phyloP scores from a whole-genome alignment of 139 green algal genomes.

The Closterium sp. region DNA sequence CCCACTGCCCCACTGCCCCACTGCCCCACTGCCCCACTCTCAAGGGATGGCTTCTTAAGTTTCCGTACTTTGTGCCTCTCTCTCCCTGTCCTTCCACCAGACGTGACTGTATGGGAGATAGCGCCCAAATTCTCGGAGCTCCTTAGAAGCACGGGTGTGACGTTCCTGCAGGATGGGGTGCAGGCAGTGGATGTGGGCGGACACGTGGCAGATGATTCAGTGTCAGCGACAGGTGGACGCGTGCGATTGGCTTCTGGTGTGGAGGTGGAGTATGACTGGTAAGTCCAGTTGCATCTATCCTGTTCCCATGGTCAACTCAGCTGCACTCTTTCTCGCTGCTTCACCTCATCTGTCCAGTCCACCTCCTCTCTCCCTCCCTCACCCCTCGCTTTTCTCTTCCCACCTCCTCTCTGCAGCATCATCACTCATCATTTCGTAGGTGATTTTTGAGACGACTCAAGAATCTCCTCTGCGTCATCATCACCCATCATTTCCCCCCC shows the following conservation, averaged over 20 bases:
- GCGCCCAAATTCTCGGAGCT: constrained; percentile 83
- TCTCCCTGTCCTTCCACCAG: constrained; percentile 11
- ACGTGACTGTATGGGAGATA: constrained; percentile 75
- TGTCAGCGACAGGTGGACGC: constrained; percentile 1
- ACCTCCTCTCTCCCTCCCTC: too few species aligned
- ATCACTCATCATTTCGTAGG: too few species aligned
- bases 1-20: too few species aligned
- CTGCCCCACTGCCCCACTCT: too few species aligned
- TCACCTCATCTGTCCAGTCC: too few species aligned
- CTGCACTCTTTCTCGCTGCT: background rate
- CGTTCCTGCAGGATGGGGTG: constrained; percentile 77
- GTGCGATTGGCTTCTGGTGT: constrained; percentile 48
- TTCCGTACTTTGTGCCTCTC: background rate
- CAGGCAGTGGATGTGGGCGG: constrained; percentile 25
- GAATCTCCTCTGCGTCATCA: background rate
- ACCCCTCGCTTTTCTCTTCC: too few species aligned
- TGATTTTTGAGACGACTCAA: background rate
- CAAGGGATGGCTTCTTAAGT: background rate
- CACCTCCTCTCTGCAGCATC: too few species aligned
- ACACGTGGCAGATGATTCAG: background rate
- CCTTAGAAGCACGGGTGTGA: constrained; percentile 77
- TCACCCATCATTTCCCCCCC: background rate
- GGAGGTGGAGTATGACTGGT: constrained; percentile 54
- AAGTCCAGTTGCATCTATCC: background rate
- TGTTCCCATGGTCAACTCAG: background rate